Conservation (phyloP, 2,329 filamentous ascomycete species). For the Microsporum ferrugineum region DNA sequence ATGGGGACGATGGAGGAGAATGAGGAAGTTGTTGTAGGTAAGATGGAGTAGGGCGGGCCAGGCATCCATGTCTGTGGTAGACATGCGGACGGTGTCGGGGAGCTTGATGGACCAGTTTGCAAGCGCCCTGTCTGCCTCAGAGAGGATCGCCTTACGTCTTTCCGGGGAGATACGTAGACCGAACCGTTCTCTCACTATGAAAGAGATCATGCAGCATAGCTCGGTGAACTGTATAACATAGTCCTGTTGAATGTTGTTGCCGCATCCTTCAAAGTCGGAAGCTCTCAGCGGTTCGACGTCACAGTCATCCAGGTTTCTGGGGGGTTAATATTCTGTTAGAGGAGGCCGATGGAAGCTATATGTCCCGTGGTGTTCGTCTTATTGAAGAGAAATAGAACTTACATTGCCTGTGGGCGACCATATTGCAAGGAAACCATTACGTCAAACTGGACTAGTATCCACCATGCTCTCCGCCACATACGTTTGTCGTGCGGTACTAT, state of each 20-base stretch:
- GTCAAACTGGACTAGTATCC: conserved; percentile 35
- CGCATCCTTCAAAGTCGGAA: conserved; percentile 39
- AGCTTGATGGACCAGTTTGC: conserved; percentile 34
- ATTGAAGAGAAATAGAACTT: conserved; percentile 14
- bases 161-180: conserved; percentile 30
- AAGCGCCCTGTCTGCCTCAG: conserved; percentile 32
- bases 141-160: conserved; percentile 32
- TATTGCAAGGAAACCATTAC: conserved; percentile 37
- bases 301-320: conserved; percentile 40
- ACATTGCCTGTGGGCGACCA: conserved; percentile 43
- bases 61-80: conserved; percentile 32
- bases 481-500: conserved; percentile 33
- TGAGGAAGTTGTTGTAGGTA: conserved; percentile 37
- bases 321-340: no score
- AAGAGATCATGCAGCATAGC: conserved; percentile 42
- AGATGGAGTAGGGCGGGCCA: conserved; percentile 37
- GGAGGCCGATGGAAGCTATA: no score
- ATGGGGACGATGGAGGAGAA: conserved; percentile 36
- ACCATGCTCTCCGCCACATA: conserved; percentile 36
- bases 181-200: conserved; percentile 33
- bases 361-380: no score
- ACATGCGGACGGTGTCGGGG: conserved; percentile 31
- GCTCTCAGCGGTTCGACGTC: conserved; percentile 37
- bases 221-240: conserved; percentile 40
- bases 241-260: conserved; percentile 33